Conservation (phyloP, 2,329 filamentous ascomycete genomes). For the Fusarium miscanthi region DNA sequence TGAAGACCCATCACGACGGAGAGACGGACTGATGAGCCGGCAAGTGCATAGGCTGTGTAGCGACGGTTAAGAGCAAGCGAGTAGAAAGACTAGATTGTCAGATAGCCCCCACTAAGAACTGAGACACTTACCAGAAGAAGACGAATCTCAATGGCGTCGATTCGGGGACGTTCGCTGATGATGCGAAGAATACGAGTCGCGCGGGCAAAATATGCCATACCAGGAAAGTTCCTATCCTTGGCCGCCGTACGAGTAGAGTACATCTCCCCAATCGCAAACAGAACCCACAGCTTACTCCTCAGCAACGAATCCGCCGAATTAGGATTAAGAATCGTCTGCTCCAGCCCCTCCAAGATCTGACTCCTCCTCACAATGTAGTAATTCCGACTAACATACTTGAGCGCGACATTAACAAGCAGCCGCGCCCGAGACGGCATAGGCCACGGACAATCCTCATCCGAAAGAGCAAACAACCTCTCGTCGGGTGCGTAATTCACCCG, state of each 20-base stretch:
- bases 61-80: conserved; percentile 58
- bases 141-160: conserved; percentile 57
- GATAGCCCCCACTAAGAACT: accelerated
- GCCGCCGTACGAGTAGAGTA: conserved; percentile 55
- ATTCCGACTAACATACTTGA: conserved; percentile 53
- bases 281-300: conserved; percentile 55
- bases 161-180: conserved; percentile 54
- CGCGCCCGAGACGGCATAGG: conserved; percentile 50
- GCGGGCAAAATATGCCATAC: conserved; percentile 56
- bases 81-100: conserved; percentile 53
- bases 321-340: conserved; percentile 52
- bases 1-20: conserved; percentile 59
- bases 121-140: conserved; percentile 55
- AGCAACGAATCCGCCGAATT: conserved; percentile 48
- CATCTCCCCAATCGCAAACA: conserved; percentile 60
- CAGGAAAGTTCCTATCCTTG: conserved; percentile 53
- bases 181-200: conserved; percentile 54
- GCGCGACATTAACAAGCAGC: conserved; percentile 51
- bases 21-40: conserved; percentile 57
- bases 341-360: conserved; percentile 51
- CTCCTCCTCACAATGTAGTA: conserved; percentile 57
- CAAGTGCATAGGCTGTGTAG: conserved; percentile 56
- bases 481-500: conserved; percentile 51
- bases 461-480: conserved; percentile 43
- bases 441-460: conserved; percentile 50